These are phyloP conservation scores for Spergularia azorica DNA, from an alignment of 179 eudicot species.

Conservation along the genomic window DNA sequence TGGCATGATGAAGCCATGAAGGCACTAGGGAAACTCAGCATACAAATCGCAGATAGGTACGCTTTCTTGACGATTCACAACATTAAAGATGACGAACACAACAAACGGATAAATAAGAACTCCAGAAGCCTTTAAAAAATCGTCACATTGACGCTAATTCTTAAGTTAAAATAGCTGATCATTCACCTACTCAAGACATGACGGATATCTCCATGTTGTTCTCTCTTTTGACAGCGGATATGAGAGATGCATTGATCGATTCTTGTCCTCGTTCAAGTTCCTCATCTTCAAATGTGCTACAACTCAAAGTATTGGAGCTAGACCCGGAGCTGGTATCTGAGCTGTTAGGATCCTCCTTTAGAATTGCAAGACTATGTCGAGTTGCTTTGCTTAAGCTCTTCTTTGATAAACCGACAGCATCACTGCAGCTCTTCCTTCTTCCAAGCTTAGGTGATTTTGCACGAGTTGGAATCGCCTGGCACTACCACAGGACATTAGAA, in stretches of 20 bases:
- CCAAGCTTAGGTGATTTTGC: slow-evolving; percentile 50
- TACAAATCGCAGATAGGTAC: slow-evolving; percentile 10
- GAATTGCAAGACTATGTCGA: slow-evolving; percentile 28
- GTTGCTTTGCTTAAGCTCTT: slow-evolving; percentile 19
- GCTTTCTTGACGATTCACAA: slow-evolving; percentile 19
- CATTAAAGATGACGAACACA: neutral
- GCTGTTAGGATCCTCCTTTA: slow-evolving; percentile 19
- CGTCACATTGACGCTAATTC: slow-evolving; percentile 14
- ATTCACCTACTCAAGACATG: slow-evolving; percentile 8
- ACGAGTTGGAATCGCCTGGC: slow-evolving; percentile 55
- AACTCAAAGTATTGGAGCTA: slow-evolving; percentile 6
- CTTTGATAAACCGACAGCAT: slow-evolving; percentile 32
- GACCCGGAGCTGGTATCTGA: slow-evolving; percentile 23
- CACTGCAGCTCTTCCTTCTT: slow-evolving; percentile 77
- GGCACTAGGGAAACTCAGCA: neutral
- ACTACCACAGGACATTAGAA: slow-evolving; percentile 15
- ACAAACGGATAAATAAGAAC: neutral
- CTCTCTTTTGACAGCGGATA: slow-evolving; percentile 9
- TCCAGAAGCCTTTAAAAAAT: slow-evolving; percentile 10
- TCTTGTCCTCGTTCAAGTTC: slow-evolving; percentile 18
- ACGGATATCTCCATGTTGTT: slow-evolving; percentile 8
- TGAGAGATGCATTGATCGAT: neutral
- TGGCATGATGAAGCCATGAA: neutral
- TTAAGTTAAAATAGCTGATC: slow-evolving; percentile 15
- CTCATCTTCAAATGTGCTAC: slow-evolving; percentile 9